A percentile compares a stretch with the other conserved stretches of the same genome.
Evolutionary conservation across 352 stramenopile genomes (phyloP).

Genomic region (Phytophthora vignae): DNA sequence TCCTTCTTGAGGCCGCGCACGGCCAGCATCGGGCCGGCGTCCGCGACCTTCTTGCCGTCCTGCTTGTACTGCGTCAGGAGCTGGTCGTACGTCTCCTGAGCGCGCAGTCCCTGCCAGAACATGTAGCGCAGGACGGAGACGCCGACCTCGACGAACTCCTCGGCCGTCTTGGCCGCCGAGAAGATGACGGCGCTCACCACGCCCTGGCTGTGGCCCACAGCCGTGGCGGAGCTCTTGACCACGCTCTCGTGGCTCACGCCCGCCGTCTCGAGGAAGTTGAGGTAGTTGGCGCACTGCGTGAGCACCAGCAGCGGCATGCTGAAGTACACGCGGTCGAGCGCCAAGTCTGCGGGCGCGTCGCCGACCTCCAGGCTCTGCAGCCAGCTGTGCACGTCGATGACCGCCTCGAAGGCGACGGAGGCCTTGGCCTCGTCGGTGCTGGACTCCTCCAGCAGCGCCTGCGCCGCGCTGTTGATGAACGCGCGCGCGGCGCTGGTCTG

Average conservation of each 20-base stretch:
- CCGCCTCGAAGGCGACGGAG: slow-evolving; percentile 60
- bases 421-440: slow-evolving; percentile 39
- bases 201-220: slow-evolving; percentile 29
- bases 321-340: slow-evolving; percentile 56
- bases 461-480: slow-evolving; percentile 57
- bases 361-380: slow-evolving; percentile 43
- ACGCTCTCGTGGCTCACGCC: slow-evolving; percentile 67
- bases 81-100: slow-evolving; percentile 61
- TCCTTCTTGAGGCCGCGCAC: no score
- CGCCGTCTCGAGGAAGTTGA: slow-evolving; percentile 66
- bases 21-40: no score
- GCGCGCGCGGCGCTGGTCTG: slow-evolving; percentile 35
- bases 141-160: slow-evolving; percentile 58
- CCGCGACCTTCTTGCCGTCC: no score
- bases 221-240: slow-evolving; percentile 48
- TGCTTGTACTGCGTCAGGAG: slow-evolving; percentile 41
- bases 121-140: slow-evolving; percentile 74
- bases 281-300: slow-evolving; percentile 82
- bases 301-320: slow-evolving; percentile 86
- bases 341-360: slow-evolving; percentile 21
- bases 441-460: slow-evolving; percentile 65
- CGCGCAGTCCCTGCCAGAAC: slow-evolving; percentile 85
- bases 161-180: slow-evolving; percentile 54
- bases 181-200: slow-evolving; percentile 78
- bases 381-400: slow-evolving; percentile 64